These are phyloP conservation scores for Kodamaea alishanica DNA, from an alignment of 1,139 yeast genomes.

Conservation along the genomic window DNA sequence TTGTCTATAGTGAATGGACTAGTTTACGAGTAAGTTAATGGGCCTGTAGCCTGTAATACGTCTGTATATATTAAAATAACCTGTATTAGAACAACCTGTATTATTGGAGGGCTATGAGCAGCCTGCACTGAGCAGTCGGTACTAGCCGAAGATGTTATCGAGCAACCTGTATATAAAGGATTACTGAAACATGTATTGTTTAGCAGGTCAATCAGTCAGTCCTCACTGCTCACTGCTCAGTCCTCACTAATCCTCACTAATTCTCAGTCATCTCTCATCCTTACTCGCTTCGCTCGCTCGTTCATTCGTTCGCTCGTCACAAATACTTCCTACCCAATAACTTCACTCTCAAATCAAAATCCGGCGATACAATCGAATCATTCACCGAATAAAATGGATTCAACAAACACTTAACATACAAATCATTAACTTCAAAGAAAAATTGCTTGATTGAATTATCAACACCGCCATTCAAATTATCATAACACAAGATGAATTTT, in stretches of 20 bases:
- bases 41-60: no score
- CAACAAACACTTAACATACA: conserved; percentile 79
- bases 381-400: conserved; percentile 84
- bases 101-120: no score
- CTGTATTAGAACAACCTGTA: no score
- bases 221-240: neutral
- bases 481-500: conserved; percentile 77
- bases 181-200: no score
- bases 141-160: no score
- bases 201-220: neutral
- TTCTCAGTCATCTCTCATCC: neutral
- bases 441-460: conserved; percentile 82
- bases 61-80: no score
- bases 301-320: conserved; percentile 18
- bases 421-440: conserved; percentile 79
- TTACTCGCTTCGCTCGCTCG: neutral
- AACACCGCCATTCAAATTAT: conserved; percentile 17
- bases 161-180: no score
- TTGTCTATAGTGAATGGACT: no score
- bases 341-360: conserved; percentile 74
- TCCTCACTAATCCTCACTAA: neutral
- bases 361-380: conserved; percentile 68
- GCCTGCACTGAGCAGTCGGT: no score
- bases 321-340: conserved; percentile 74
- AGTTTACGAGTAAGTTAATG: no score